phyloP scores from a whole-genome alignment of 2,329 filamentous ascomycete genomes.

The Fusarium brachygibbosum region DNA sequence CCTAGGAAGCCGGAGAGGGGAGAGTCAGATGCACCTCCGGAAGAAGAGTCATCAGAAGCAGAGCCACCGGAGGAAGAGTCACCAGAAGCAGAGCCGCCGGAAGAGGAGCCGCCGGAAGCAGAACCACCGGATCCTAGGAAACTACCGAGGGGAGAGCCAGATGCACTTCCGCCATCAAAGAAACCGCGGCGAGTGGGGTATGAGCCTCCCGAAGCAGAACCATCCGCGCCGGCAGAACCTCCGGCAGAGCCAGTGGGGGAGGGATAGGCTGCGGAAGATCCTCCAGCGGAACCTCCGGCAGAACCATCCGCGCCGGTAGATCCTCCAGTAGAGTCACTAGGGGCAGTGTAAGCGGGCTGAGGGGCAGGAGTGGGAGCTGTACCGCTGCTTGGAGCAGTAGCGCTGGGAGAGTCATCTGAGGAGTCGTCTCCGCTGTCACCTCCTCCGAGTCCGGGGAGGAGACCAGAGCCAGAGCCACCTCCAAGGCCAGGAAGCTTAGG shows the following conservation, averaged over 20 bases:
- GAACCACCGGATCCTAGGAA: neutral
- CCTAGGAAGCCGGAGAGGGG: neutral
- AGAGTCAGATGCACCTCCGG: neutral
- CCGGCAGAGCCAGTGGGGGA: neutral
- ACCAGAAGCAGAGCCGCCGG: neutral
- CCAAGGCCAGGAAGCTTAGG: neutral
- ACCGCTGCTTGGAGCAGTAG: too few species aligned
- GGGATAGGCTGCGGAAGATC: neutral
- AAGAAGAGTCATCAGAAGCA: neutral
- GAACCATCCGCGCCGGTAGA: neutral
- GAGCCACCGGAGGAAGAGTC: neutral
- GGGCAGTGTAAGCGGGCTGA: neutral
- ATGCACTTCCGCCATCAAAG: neutral
- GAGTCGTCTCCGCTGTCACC: neutral
- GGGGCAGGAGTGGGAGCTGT: neutral
- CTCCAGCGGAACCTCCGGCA: constrained; percentile 4
- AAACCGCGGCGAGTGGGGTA: neutral
- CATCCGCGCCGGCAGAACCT: neutral
- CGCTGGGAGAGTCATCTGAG: neutral
- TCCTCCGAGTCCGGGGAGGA: neutral
- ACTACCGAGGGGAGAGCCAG: neutral
- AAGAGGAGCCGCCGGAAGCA: neutral
- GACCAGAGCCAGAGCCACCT: neutral
- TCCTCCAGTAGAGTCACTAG: neutral
- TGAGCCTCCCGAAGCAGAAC: neutral